These are phyloP conservation scores for Hypoxylon sp. DNA, from an alignment of 2,329 filamentous ascomycete species.

Conservation along the genomic window DNA sequence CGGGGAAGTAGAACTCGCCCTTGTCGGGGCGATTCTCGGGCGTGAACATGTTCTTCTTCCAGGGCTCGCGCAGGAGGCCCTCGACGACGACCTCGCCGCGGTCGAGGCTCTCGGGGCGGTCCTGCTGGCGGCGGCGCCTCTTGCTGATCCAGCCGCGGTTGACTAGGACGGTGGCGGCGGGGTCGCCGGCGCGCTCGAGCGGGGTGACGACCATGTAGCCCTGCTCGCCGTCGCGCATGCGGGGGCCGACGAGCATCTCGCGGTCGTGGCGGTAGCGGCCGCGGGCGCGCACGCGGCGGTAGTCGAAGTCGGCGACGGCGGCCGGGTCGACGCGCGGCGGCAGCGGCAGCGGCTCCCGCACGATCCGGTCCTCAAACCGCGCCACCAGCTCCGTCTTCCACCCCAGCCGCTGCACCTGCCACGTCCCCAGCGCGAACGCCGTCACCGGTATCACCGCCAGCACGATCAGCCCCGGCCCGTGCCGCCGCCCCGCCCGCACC, in stretches of 20 bases:
- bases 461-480: constrained; percentile 82
- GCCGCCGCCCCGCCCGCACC: constrained; percentile 74
- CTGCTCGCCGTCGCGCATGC: constrained; percentile 86
- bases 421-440: constrained; percentile 87
- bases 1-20: constrained; percentile 92
- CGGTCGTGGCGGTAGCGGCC: constrained; percentile 84
- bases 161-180: constrained; percentile 74
- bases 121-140: constrained; percentile 70
- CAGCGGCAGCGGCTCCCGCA: constrained; percentile 84
- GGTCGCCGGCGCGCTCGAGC: constrained; percentile 72
- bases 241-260: constrained; percentile 95
- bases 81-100: constrained; percentile 78
- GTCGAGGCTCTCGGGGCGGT: constrained; percentile 72
- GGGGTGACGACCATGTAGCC: constrained; percentile 94
- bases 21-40: constrained; percentile 85
- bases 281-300: constrained; percentile 78
- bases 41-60: constrained; percentile 98
- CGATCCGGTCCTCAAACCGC: constrained; percentile 88
- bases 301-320: constrained; percentile 91
- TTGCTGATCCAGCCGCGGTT: constrained; percentile 93
- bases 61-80: constrained; percentile 85
- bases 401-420: constrained; percentile 91
- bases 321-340: constrained; percentile 82
- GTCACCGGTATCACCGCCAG: constrained; percentile 90
- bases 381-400: constrained; percentile 96